A percentile compares a stretch with the other conserved stretches of the same genome.
phyloP scores from a whole-genome alignment of 108 stramenopile genomes.

The Discostella stelligeroides region DNA sequence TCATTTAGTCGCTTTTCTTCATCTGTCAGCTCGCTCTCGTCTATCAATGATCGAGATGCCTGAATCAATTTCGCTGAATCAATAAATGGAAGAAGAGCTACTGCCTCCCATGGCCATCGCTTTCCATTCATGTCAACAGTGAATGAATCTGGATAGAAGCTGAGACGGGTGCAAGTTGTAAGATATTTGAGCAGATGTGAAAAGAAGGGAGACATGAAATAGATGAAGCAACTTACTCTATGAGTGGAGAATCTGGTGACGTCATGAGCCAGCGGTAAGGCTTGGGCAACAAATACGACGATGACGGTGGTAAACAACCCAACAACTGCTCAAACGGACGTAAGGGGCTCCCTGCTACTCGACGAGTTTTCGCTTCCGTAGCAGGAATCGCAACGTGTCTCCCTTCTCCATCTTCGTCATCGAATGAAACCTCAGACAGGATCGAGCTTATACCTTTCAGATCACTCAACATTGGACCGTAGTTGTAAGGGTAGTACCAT shows the following conservation, averaged over 20 bases:
- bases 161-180: constrained; percentile 1
- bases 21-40: constrained; percentile 53
- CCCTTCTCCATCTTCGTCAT: constrained; percentile 53
- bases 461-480: constrained; percentile 96
- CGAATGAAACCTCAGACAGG: constrained; percentile 65
- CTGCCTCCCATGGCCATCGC: constrained; percentile 97
- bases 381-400: no score
- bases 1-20: constrained; percentile 70
- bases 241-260: constrained; percentile 76
- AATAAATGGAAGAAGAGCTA: constrained; percentile 96
- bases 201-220: not conserved
- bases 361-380: constrained; percentile 25
- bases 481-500: constrained; percentile 99
- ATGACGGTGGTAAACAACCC: constrained; percentile 94
- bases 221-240: constrained; percentile 51
- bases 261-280: constrained; percentile 94
- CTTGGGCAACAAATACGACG: constrained; percentile 89
- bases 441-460: constrained; percentile 74
- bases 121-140: constrained; percentile 92
- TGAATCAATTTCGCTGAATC: constrained; percentile 82
- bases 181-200: not conserved
- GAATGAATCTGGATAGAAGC: constrained; percentile 89
- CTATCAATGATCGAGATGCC: constrained; percentile 58
- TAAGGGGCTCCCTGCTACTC: constrained; percentile 79
- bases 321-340: constrained; percentile 94